These are phyloP conservation scores for Spergularia azorica DNA, from an alignment of 179 eudicot genomes.

Conservation along the genomic window DNA sequence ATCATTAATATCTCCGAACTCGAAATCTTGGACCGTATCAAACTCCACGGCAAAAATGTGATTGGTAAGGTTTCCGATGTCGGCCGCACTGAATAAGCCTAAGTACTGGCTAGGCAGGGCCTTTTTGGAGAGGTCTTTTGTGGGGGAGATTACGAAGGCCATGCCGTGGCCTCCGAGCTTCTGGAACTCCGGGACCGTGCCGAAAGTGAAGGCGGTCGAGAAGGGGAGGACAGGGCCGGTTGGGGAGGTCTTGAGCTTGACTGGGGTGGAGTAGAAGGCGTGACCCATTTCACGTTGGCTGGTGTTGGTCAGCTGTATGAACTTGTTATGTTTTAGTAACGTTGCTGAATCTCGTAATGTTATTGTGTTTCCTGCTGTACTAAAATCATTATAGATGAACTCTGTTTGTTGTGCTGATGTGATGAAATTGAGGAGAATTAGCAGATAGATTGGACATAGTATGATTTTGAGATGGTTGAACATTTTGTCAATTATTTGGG, in stretches of 20 bases:
- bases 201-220: constrained; percentile 47
- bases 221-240: constrained; percentile 36
- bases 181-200: constrained; percentile 44
- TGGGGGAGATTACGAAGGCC: constrained; percentile 44
- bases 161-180: constrained; percentile 56
- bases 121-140: constrained; percentile 25
- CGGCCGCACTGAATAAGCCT: constrained; percentile 39
- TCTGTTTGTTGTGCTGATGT: constrained; percentile 31
- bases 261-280: constrained; percentile 32
- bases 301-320: constrained; percentile 49
- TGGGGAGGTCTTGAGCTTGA: constrained; percentile 31
- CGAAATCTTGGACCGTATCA: constrained; percentile 62
- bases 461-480: constrained; percentile 5
- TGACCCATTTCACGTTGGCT: constrained; percentile 44
- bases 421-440: not conserved
- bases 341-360: constrained; percentile 35
- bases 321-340: constrained; percentile 25
- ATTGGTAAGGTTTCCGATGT: constrained; percentile 37
- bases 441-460: constrained; percentile 13
- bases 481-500: constrained; percentile 14
- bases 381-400: constrained; percentile 44
- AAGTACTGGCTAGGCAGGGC: constrained; percentile 55
- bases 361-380: constrained; percentile 28
- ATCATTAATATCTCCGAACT: constrained; percentile 59
- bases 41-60: constrained; percentile 56